A percentile compares a stretch with the other conserved stretches of the same genome.
Conservation (phyloP, 148 eudicot species). For the Dysphania ambrosioides region DNA sequence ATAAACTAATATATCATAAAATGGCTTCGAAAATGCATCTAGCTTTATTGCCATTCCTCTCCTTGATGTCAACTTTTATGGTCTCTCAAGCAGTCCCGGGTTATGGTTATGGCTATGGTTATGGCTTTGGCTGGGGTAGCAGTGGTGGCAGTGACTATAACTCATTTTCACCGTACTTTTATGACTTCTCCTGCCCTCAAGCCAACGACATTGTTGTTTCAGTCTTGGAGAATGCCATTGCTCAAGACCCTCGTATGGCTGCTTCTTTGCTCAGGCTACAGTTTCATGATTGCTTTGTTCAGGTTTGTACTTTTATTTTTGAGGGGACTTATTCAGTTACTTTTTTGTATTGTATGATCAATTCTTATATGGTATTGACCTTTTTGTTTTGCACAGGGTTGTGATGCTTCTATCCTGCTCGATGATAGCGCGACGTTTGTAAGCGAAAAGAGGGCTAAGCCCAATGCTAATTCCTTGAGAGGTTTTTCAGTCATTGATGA, state of each 20-base stretch:
- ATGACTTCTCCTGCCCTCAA: constrained; percentile 72
- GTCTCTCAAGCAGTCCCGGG: constrained; percentile 43
- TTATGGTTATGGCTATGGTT: constrained; percentile 31
- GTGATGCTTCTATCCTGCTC: constrained; percentile 78
- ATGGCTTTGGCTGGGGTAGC: too few relatives aligned
- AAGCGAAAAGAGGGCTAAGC: constrained; percentile 70
- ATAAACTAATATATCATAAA: neutral
- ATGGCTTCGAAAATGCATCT: constrained; percentile 13
- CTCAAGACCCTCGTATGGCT: constrained; percentile 74
- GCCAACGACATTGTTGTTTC: constrained; percentile 75
- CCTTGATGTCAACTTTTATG: constrained; percentile 5
- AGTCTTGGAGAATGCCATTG: constrained; percentile 56
- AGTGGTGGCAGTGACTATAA: too few relatives aligned
- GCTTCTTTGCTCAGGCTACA: constrained; percentile 89
- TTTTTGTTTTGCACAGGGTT: constrained; percentile 55
- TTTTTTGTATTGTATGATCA: neutral
- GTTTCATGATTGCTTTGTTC: constrained; percentile 89
- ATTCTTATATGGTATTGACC: too few relatives aligned
- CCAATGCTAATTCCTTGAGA: constrained; percentile 73
- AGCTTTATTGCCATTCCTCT: neutral
- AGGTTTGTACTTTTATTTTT: constrained; percentile 39
- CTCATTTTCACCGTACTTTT: constrained; percentile 55
- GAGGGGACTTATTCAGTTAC: neutral
- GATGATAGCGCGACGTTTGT: constrained; percentile 49
- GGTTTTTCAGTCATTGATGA: constrained; percentile 85